A percentile compares a stretch with the other conserved stretches of the same genome.
Conservation (phyloP, 2,329 filamentous ascomycete species). For the Diaporthe vaccinii region DNA sequence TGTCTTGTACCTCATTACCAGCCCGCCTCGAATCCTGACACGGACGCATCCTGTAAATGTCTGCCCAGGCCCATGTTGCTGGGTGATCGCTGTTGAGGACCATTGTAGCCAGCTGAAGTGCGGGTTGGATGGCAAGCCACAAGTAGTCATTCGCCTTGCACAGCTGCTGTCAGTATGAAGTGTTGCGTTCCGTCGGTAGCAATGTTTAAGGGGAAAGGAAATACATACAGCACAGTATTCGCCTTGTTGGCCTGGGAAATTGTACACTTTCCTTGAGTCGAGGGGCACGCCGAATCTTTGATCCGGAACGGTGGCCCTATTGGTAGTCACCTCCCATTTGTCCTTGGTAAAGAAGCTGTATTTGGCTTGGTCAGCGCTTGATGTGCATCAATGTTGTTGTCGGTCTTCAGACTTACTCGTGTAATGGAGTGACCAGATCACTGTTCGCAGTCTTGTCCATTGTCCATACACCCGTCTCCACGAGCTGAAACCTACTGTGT, state of each 20-base stretch:
- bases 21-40: neutral
- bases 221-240: conserved; percentile 33
- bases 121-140: conserved; percentile 38
- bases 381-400: neutral
- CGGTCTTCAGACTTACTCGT: conserved; percentile 22
- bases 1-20: neutral
- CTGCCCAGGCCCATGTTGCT: conserved; percentile 31
- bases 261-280: conserved; percentile 29
- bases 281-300: neutral
- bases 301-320: neutral
- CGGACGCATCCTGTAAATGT: conserved; percentile 26
- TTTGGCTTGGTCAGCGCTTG: neutral
- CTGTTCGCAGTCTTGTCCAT: conserved; percentile 14
- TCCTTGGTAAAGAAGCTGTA: conserved; percentile 31
- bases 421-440: conserved; percentile 34
- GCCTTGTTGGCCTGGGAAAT: conserved; percentile 30
- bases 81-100: conserved; percentile 37
- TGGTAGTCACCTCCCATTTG: conserved; percentile 30
- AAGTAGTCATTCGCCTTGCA: conserved; percentile 26
- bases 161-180: neutral
- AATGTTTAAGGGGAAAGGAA: neutral
- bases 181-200: too few species aligned
- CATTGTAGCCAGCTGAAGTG: conserved; percentile 35
- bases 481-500: conserved; percentile 4
- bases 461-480: conserved; percentile 27